Conservation (phyloP, 2,329 filamentous ascomycete genomes). For the Stenocarpella maydis region DNA sequence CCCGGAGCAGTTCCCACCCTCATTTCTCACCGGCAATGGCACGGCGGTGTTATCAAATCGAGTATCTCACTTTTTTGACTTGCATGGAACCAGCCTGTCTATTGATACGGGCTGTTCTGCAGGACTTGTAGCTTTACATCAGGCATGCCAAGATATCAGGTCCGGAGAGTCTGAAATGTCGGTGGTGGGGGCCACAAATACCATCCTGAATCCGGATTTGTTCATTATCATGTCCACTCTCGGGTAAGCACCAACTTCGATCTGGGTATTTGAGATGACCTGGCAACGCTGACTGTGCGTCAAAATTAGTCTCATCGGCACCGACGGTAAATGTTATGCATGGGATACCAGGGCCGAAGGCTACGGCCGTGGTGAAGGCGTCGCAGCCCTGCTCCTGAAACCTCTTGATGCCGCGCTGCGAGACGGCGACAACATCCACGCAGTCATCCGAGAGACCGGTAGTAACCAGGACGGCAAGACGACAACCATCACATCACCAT, state of each 20-base stretch:
- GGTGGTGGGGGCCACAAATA: not conserved
- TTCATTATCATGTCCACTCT: not conserved
- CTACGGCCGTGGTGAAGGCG: not conserved
- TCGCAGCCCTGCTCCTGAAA: not conserved
- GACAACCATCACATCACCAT: not conserved
- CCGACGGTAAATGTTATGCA: not conserved
- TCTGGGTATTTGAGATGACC: no score
- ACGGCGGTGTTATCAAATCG: not conserved
- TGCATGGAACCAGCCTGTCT: not conserved
- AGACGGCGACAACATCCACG: not conserved
- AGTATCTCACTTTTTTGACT: not conserved
- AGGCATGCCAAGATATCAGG: not conserved
- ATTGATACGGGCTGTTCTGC: not conserved
- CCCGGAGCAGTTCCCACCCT: not conserved
- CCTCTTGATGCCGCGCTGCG: not conserved
- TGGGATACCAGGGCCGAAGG: not conserved
- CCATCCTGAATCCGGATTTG: not conserved
- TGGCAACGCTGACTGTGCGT: no score
- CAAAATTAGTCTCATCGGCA: not conserved
- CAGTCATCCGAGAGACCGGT: not conserved
- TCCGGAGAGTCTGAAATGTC: not conserved
- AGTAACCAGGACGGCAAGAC: not conserved
- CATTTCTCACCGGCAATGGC: not conserved
- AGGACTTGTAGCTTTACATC: not conserved
- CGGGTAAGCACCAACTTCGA: no score